Conservation (phyloP, 768 basidiomycete genomes). For the Tylopilus felleus region DNA sequence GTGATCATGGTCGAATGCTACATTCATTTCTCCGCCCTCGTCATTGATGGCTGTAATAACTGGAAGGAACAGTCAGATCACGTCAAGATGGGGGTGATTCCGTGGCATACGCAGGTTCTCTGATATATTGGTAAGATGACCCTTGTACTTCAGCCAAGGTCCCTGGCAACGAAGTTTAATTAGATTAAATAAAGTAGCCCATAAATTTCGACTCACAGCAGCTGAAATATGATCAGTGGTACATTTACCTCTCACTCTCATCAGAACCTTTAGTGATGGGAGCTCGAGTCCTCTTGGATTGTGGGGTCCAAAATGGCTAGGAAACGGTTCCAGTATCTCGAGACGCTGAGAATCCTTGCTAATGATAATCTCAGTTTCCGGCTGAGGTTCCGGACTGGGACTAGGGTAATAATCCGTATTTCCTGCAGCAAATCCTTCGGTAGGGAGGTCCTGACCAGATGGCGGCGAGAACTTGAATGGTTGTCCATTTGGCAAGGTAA, state of each 20-base stretch:
- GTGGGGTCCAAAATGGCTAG: slow-evolving; percentile 59
- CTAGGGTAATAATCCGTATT: slow-evolving; percentile 72
- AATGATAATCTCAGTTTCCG: slow-evolving; percentile 77
- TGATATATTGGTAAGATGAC: slow-evolving; percentile 92
- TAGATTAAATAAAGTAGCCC: background rate
- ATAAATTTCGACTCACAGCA: slow-evolving; percentile 53
- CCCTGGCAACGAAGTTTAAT: slow-evolving; percentile 48
- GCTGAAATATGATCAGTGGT: slow-evolving; percentile 99
- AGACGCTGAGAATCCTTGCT: slow-evolving; percentile 76
- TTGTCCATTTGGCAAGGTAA: slow-evolving; percentile 64
- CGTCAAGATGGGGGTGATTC: background rate
- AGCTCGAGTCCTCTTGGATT: slow-evolving; percentile 66
- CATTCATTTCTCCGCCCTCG: slow-evolving; percentile 90
- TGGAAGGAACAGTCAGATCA: slow-evolving; percentile 27
- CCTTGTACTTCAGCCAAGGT: slow-evolving; percentile 99
- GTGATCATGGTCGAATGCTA: slow-evolving; percentile 76
- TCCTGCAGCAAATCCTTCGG: slow-evolving; percentile 76
- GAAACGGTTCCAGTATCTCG: slow-evolving; percentile 84
- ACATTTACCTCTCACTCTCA: slow-evolving; percentile 96
- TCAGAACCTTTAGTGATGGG: slow-evolving; percentile 75
- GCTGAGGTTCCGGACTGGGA: slow-evolving; percentile 68
- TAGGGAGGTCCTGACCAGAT: slow-evolving; percentile 78
- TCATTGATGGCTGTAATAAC: slow-evolving; percentile 96
- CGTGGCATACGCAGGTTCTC: slow-evolving; percentile 79
- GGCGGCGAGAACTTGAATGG: slow-evolving; percentile 85